Evolutionary conservation across 2,329 filamentous ascomycete genomes (phyloP).

Genomic region (Talaromyces marneffei): DNA sequence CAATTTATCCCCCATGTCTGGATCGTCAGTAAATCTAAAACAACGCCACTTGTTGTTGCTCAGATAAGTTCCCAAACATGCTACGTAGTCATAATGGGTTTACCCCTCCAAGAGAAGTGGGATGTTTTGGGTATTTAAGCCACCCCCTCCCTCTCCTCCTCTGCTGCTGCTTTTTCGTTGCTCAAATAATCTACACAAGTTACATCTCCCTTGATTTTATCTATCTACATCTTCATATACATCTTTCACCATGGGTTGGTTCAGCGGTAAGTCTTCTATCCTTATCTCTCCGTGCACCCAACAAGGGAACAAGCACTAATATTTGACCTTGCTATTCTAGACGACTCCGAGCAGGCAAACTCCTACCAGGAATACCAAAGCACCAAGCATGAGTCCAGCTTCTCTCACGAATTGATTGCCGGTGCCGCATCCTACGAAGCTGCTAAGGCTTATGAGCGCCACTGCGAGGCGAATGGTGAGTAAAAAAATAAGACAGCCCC

Average conservation of each 20-base stretch:
- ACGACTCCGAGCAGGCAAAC: not conserved
- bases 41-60: not conserved
- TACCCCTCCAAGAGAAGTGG: not conserved
- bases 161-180: not conserved
- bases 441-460: slow-evolving; percentile 73
- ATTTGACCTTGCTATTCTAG: not conserved
- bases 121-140: not conserved
- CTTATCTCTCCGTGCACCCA: slow-evolving; percentile 17
- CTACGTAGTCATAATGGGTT: not conserved
- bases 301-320: not conserved
- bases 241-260: slow-evolving; percentile 23
- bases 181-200: not conserved
- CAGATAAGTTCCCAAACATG: too few relatives aligned
- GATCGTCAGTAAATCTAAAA: not conserved
- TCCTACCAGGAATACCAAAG: slow-evolving; percentile 22
- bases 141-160: not conserved
- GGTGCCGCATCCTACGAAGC: slow-evolving; percentile 72
- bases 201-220: not conserved
- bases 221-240: not conserved
- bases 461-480: slow-evolving; percentile 61
- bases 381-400: slow-evolving; percentile 52
- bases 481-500: not conserved
- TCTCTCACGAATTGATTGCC: slow-evolving; percentile 68
- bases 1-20: not conserved
- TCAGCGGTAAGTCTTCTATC: slow-evolving; percentile 25